Evolutionary conservation across 2,329 filamentous ascomycete species (phyloP).

Genomic region (Cladorrhinum sp.): DNA sequence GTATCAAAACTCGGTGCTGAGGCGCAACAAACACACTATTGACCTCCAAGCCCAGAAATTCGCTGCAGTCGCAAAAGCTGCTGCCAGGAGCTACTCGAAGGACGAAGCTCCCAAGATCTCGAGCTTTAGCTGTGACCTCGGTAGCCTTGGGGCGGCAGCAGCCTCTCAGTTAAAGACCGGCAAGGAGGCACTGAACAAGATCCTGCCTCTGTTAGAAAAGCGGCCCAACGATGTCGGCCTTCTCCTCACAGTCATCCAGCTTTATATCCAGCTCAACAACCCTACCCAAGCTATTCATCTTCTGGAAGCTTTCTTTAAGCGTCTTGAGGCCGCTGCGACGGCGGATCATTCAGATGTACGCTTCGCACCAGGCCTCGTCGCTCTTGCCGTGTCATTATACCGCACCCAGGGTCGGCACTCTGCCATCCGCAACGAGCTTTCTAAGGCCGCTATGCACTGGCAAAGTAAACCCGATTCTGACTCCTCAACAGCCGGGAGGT

Average conservation of each 20-base stretch:
- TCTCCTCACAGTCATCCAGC: constrained; percentile 73
- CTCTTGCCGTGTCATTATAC: constrained; percentile 76
- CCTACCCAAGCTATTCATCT: constrained; percentile 70
- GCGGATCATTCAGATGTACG: constrained; percentile 64
- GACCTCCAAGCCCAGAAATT: constrained; percentile 68
- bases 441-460: constrained; percentile 81
- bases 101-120: constrained; percentile 29
- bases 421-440: constrained; percentile 69
- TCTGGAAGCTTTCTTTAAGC: constrained; percentile 71
- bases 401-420: constrained; percentile 69
- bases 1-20: constrained; percentile 63
- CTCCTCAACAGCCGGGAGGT: constrained; percentile 39
- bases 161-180: constrained; percentile 61
- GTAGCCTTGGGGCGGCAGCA: constrained; percentile 67
- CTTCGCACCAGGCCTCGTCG: constrained; percentile 81
- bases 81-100: constrained; percentile 40
- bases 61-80: constrained; percentile 53
- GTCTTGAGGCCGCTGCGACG: constrained; percentile 61
- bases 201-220: constrained; percentile 67
- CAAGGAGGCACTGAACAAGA: constrained; percentile 65
- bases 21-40: constrained; percentile 62
- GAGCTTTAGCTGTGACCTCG: constrained; percentile 34
- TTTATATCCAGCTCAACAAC: constrained; percentile 72
- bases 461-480: constrained; percentile 46
- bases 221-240: constrained; percentile 79